phyloP scores from a whole-genome alignment of 108 stramenopile genomes.

The Seminavis robusta region DNA sequence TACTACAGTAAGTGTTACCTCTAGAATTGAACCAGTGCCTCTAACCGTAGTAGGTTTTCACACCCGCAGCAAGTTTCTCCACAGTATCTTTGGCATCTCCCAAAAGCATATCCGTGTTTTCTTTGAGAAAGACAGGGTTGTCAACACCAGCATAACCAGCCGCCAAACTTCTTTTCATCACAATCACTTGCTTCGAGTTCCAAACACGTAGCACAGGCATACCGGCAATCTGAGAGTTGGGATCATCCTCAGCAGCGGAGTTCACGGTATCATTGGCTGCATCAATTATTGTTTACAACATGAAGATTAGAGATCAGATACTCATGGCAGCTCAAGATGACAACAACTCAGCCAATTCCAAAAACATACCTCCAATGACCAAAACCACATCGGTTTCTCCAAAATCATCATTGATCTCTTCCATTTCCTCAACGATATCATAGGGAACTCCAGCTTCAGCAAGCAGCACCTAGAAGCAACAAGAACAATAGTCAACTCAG shows the following conservation, averaged over 20 bases:
- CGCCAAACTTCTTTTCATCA: slow-evolving; percentile 97
- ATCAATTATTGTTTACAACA: too few relatives aligned
- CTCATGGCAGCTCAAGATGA: neutral
- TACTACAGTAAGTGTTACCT: too few relatives aligned
- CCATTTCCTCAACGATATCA: slow-evolving; percentile 98
- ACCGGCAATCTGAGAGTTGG: slow-evolving; percentile 93
- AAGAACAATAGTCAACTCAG: neutral
- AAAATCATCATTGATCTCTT: slow-evolving; percentile 97
- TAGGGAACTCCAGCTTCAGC: slow-evolving; percentile 99
- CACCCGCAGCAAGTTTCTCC: slow-evolving; percentile 82
- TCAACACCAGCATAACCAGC: slow-evolving; percentile 99
- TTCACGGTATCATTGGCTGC: slow-evolving; percentile 93
- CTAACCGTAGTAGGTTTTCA: slow-evolving; percentile 61
- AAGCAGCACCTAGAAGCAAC: slow-evolving; percentile 51
- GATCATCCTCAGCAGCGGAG: slow-evolving; percentile 87
- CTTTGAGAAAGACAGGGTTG: slow-evolving; percentile 98
- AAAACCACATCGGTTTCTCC: slow-evolving; percentile 87
- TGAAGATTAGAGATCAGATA: neutral
- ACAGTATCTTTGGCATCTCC: slow-evolving; percentile 95
- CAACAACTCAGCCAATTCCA: neutral
- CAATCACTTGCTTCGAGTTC: slow-evolving; percentile 97
- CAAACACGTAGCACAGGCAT: slow-evolving; percentile 98
- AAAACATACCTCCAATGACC: slow-evolving; percentile 80
- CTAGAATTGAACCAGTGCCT: too few relatives aligned
- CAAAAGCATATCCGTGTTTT: slow-evolving; percentile 97